A percentile compares a stretch with the other conserved stretches of the same genome.
These are phyloP conservation scores for Calocera cornea DNA, from an alignment of 768 basidiomycete species.

Conservation along the genomic window DNA sequence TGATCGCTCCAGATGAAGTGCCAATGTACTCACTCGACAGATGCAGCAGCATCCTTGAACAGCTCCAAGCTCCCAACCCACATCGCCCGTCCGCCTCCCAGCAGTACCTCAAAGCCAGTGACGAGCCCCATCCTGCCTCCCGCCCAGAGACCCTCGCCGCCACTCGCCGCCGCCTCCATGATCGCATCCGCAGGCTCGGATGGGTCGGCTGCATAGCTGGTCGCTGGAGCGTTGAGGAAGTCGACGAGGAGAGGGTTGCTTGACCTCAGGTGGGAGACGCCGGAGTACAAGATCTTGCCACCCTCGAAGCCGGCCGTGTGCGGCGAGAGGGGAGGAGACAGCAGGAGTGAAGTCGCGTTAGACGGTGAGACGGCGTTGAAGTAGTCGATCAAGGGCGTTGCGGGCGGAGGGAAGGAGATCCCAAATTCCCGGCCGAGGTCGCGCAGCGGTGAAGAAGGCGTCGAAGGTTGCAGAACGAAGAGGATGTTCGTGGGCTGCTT, in stretches of 20 bases:
- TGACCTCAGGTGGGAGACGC: constrained; percentile 48
- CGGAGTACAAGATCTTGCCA: constrained; percentile 53
- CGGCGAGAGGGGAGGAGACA: constrained; percentile 38
- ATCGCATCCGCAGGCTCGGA: constrained; percentile 44
- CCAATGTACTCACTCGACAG: constrained; percentile 38
- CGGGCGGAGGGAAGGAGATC: constrained; percentile 72
- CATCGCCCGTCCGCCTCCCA: constrained; percentile 55
- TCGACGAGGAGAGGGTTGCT: constrained; percentile 71
- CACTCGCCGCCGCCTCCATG: constrained; percentile 57
- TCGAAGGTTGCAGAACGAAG: constrained; percentile 61
- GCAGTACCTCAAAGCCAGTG: constrained; percentile 72
- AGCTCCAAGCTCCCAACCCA: constrained; percentile 73
- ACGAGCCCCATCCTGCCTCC: constrained; percentile 66
- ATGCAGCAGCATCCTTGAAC: constrained; percentile 61
- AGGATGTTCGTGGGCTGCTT: constrained; percentile 51
- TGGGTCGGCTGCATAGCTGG: constrained; percentile 60
- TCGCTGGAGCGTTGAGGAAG: constrained; percentile 59
- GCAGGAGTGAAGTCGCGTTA: constrained; percentile 51
- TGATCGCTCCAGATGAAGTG: neutral
- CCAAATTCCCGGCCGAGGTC: constrained; percentile 85
- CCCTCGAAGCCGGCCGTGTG: neutral
- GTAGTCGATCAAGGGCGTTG: constrained; percentile 72
- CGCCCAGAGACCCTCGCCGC: constrained; percentile 70
- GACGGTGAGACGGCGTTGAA: constrained; percentile 57
- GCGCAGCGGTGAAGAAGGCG: constrained; percentile 43